Evolutionary conservation across 2,329 filamentous ascomycete species (phyloP).

Genomic region (Colletotrichum sp.): DNA sequence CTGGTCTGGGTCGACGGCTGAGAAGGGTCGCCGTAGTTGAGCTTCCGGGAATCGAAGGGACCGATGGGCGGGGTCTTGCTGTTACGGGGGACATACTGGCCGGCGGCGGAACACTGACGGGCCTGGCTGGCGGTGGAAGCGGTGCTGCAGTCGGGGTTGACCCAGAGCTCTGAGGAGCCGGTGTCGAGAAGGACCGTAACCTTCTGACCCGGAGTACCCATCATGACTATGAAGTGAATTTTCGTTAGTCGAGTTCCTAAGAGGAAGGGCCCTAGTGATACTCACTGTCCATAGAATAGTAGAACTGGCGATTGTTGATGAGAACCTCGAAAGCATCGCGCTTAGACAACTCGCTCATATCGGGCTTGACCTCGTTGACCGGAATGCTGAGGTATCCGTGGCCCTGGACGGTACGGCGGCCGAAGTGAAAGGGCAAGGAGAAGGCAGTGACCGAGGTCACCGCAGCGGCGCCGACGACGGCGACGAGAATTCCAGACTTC

Average conservation of each 20-base stretch:
- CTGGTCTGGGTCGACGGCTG: constrained; percentile 39
- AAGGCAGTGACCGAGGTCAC: constrained; percentile 10
- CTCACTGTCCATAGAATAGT: constrained; percentile 44
- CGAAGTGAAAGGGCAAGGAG: constrained; percentile 24
- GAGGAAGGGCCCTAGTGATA: neutral
- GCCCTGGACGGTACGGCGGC: constrained; percentile 30
- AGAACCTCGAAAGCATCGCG: constrained; percentile 30
- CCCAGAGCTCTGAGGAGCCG: constrained; percentile 61
- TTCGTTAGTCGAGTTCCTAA: neutral
- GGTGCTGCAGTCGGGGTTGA: constrained; percentile 53
- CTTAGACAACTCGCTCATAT: neutral
- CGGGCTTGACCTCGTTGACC: constrained; percentile 26
- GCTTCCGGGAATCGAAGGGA: constrained; percentile 39
- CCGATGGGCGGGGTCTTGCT: constrained; percentile 44
- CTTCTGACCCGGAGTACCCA: constrained; percentile 47
- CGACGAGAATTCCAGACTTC: neutral
- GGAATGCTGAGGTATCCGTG: constrained; percentile 42
- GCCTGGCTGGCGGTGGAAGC: constrained; percentile 38
- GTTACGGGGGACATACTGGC: constrained; percentile 47
- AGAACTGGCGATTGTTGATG: constrained; percentile 41
- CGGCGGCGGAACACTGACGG: constrained; percentile 43
- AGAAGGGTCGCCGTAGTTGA: constrained; percentile 44
- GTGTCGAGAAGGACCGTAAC: constrained; percentile 55
- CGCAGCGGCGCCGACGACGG: neutral
- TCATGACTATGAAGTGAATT: constrained; percentile 36